A percentile compares a stretch with the other conserved stretches of the same genome.
Conservation (phyloP, 257 asterid genomes). For the Mentha longifolia region DNA sequence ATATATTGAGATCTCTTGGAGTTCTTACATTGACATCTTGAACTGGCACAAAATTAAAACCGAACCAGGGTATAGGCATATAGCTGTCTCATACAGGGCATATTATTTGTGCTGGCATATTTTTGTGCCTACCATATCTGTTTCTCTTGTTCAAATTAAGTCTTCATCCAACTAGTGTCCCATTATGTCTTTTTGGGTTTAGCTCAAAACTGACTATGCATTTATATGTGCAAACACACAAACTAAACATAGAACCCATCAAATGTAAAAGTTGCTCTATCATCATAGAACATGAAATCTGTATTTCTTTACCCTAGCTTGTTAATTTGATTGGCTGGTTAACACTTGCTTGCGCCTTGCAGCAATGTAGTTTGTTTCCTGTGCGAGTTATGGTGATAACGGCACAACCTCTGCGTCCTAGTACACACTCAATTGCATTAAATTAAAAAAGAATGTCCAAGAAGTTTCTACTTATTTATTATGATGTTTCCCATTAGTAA, state of each 20-base stretch:
- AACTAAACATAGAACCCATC: not conserved
- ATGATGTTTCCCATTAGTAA: slow-evolving; percentile 29
- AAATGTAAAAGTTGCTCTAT: not conserved
- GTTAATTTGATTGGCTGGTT: slow-evolving; percentile 19
- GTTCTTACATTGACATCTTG: not conserved
- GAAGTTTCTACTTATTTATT: slow-evolving; percentile 2
- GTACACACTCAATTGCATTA: slow-evolving; percentile 1
- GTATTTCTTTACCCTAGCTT: slow-evolving; percentile 11
- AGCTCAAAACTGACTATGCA: no score
- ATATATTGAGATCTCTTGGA: not conserved
- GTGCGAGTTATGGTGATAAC: slow-evolving; percentile 13
- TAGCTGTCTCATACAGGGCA: not conserved
- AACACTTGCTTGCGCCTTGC: slow-evolving; percentile 4
- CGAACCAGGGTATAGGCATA: not conserved
- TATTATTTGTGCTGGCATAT: no score
- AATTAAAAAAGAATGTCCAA: not conserved
- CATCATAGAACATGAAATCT: not conserved
- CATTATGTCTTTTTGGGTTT: no score
- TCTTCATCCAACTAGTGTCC: slow-evolving; percentile 9
- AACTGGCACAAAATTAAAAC: not conserved
- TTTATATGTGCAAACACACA: not conserved
- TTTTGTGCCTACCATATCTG: not conserved
- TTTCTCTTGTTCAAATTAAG: slow-evolving; percentile 12
- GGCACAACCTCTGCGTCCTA: not conserved
- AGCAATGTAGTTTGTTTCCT: not conserved